Conservation (phyloP, 129 eudicot species). For the Centaurea solstitialis region DNA sequence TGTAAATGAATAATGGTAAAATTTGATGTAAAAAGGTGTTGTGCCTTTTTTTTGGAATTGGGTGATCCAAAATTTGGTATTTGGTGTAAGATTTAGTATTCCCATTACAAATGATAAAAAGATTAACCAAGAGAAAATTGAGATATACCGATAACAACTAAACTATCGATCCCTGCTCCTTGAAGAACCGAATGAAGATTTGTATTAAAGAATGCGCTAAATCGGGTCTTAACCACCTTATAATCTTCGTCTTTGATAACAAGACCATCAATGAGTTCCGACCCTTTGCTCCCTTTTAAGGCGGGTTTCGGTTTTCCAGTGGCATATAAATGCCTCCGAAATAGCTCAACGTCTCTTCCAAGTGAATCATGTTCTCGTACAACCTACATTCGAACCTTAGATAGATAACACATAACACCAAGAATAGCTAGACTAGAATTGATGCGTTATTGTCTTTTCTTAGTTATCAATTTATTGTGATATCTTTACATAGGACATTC, state of each 20-base stretch:
- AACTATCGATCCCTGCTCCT: slow-evolving; percentile 57
- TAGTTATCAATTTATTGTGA: background rate
- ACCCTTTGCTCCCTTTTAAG: slow-evolving; percentile 77
- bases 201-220: slow-evolving; percentile 90
- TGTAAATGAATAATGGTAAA: too few species aligned
- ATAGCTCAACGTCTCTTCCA: slow-evolving; percentile 97
- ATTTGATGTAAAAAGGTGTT: too few species aligned
- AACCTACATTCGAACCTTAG: slow-evolving; percentile 51
- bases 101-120: background rate
- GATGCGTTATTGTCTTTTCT: background rate
- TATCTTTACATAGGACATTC: background rate
- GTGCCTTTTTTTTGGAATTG: too few species aligned
- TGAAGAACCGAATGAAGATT: slow-evolving; percentile 77
- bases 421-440: background rate
- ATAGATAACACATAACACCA: background rate
- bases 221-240: slow-evolving; percentile 85
- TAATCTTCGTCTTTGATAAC: slow-evolving; percentile 72
- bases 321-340: slow-evolving; percentile 66
- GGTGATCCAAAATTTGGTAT: background rate
- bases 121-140: slow-evolving; percentile 3
- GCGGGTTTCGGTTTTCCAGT: slow-evolving; percentile 69
- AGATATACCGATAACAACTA: slow-evolving; percentile 64
- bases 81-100: background rate
- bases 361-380: slow-evolving; percentile 91
- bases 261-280: slow-evolving; percentile 83